phyloP scores from a whole-genome alignment of 1,139 yeast genomes.

The Wickerhamiella infanticola region DNA sequence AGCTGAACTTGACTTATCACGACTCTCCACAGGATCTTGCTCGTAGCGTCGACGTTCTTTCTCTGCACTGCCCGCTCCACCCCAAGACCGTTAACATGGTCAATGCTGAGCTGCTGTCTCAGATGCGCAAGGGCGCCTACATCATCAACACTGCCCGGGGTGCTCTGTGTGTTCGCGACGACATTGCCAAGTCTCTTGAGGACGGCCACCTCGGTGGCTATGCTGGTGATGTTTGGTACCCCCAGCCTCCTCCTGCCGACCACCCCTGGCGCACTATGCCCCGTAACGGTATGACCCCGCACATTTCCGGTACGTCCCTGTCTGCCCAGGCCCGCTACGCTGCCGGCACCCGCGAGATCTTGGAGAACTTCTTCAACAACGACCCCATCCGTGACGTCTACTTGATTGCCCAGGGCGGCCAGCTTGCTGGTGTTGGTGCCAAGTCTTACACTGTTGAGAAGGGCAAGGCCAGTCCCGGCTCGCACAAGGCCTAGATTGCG shows the following conservation, averaged over 20 bases:
- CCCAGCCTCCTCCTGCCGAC: conserved; percentile 62
- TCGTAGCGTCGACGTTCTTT: conserved; percentile 53
- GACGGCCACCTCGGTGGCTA: conserved; percentile 61
- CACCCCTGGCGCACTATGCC: conserved; percentile 67
- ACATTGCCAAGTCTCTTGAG: conserved; percentile 56
- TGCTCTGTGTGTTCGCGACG: conserved; percentile 58
- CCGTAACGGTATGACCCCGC: conserved; percentile 78
- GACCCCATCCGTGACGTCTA: conserved; percentile 42
- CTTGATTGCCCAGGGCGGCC: conserved; percentile 53
- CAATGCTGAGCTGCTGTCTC: conserved; percentile 49
- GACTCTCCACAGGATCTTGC: conserved; percentile 53
- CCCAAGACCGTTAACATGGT: conserved; percentile 52
- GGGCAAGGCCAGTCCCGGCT: background rate
- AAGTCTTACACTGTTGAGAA: conserved; percentile 50
- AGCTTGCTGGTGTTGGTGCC: conserved; percentile 38
- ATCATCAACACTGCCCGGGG: conserved; percentile 78
- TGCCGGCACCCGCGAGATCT: conserved; percentile 48
- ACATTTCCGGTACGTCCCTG: conserved; percentile 62
- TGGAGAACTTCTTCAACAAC: conserved; percentile 46
- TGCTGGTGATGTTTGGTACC: conserved; percentile 77
- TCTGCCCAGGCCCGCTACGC: conserved; percentile 72
- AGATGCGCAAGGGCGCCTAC: conserved; percentile 66
- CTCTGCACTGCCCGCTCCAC: conserved; percentile 67
- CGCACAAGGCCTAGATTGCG: too few relatives aligned
- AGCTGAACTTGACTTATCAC: conserved; percentile 46